Evolutionary conservation across 768 basidiomycete species (phyloP).

Genomic region (Leccinum imitatum): DNA sequence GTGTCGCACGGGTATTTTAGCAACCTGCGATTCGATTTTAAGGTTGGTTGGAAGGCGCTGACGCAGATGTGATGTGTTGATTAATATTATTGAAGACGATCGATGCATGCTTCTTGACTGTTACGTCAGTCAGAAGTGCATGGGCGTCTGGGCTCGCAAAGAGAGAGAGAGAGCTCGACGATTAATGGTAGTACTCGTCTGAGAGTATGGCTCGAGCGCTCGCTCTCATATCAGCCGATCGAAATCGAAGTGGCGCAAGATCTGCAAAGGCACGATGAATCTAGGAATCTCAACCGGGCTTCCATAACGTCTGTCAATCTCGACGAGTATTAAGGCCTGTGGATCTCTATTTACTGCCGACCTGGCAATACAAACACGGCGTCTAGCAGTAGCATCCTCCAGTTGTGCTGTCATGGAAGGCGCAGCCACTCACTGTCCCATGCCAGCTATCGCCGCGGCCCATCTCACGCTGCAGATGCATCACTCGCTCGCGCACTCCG

Average conservation of each 20-base stretch:
- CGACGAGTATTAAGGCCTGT: slow-evolving; percentile 18
- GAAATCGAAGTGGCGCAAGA: slow-evolving; percentile 20
- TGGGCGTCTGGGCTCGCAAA: slow-evolving; percentile 2
- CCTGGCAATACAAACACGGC: slow-evolving; percentile 11
- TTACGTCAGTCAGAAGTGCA: slow-evolving; percentile 8
- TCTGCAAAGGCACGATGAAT: slow-evolving; percentile 23
- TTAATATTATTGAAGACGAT: slow-evolving; percentile 18
- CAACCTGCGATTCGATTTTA: slow-evolving; percentile 19
- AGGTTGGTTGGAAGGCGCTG: slow-evolving; percentile 15
- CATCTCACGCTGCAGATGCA: slow-evolving; percentile 15
- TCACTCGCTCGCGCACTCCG: slow-evolving; percentile 16
- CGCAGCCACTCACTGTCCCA: slow-evolving; percentile 1
- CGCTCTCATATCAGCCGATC: slow-evolving; percentile 12
- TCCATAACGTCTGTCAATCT: slow-evolving; percentile 25
- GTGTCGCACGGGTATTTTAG: slow-evolving; percentile 3
- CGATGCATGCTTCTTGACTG: slow-evolving; percentile 5
- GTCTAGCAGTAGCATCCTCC: slow-evolving; percentile 14
- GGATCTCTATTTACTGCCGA: slow-evolving; percentile 17
- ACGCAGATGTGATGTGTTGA: slow-evolving; percentile 19
- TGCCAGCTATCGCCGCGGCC: slow-evolving; percentile 26
- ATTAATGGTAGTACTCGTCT: slow-evolving; percentile 1
- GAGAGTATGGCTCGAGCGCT: background rate
- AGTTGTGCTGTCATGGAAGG: slow-evolving; percentile 15
- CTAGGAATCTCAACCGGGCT: slow-evolving; percentile 17
- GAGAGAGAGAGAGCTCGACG: background rate